Base-by-base conservation (phyloP, 2,329 filamentous ascomycete species). In the Colletotrichum simmondsii region DNA sequence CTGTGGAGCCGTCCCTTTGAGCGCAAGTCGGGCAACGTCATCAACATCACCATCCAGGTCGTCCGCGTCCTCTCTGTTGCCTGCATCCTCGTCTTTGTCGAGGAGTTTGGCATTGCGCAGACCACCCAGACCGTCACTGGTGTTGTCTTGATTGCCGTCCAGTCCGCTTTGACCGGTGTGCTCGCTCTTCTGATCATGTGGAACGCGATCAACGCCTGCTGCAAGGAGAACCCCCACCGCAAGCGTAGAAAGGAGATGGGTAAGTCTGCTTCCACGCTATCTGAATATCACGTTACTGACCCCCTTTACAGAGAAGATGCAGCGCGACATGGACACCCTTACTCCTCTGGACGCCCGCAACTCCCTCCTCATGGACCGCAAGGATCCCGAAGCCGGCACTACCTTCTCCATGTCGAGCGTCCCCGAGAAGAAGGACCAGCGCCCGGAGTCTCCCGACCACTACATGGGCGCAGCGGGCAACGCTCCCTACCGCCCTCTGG, bases 71-170 rank as follows among this genome's bases (percentile, higher is more conserved):
- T 98, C 63, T 98, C 96, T 0, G 93, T 98, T 7, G 88, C 91
- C 67, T 98, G 95, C 84, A 94, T 98, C 77, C 85, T 99, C 76
- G 88, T 98, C 64, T 99, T 98, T 78, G 96, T 98, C 32, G 93
- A 98, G 80, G 93, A 98, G 84, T 91, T 99, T 66, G 94, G 94
- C 70, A 92, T 99, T 77, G 89, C 92, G 6, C 92, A 98, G 82
- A 97, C 95, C 11, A 98, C 96, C 11, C 95, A 98, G 86, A 98
- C 97, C 0, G 90, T 98, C 62, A 96, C 94, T 19, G 97, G 97
- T 68, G 91, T 98, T n/a, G 94, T 95, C 19, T 88, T 99, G 72
- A 97, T 98, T 76, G 94, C 92, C n/a, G 89, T 98, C 5, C 97
- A 99, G 83, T 94, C 94, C 0, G 90, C 92, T 0, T 85, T 99